phyloP scores from a whole-genome alignment of 352 stramenopile genomes.

The Phytophthora syringae region DNA sequence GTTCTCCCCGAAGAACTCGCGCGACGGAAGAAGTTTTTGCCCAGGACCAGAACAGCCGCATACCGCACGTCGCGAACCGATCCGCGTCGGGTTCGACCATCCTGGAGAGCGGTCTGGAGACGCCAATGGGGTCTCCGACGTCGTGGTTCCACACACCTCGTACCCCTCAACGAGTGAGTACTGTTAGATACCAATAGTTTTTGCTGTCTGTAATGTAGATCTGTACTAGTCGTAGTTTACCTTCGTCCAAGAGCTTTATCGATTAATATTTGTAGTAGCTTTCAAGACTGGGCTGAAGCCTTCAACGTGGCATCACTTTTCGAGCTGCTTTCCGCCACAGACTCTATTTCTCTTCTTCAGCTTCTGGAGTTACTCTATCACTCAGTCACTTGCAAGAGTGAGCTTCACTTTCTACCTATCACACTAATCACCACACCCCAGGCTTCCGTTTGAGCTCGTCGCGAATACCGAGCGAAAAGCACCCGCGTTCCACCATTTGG shows the following conservation, averaged over 20 bases:
- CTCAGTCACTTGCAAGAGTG: slow-evolving; percentile 13
- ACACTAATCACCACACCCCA: slow-evolving; percentile 11
- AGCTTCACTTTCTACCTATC: slow-evolving; percentile 22
- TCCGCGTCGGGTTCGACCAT: slow-evolving; percentile 32
- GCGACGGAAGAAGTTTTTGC: slow-evolving; percentile 43
- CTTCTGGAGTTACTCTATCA: slow-evolving; percentile 4
- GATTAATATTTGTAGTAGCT: too few relatives aligned
- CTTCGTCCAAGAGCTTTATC: neutral
- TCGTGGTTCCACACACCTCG: slow-evolving; percentile 37
- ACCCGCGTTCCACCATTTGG: slow-evolving; percentile 72
- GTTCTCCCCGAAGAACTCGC: slow-evolving; percentile 37
- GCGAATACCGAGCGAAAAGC: slow-evolving; percentile 74
- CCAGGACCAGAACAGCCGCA: slow-evolving; percentile 34
- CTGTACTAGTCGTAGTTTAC: too few relatives aligned
- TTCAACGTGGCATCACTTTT: too few relatives aligned
- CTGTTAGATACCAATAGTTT: slow-evolving; percentile 10
- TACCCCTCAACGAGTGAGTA: slow-evolving; percentile 19
- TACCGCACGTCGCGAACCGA: slow-evolving; percentile 29
- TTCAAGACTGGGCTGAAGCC: too few relatives aligned
- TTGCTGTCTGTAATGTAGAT: slow-evolving; percentile 18
- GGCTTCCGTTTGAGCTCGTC: slow-evolving; percentile 76
- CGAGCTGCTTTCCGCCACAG: slow-evolving; percentile 2
- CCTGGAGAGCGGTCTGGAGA: slow-evolving; percentile 30
- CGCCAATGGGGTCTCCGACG: slow-evolving; percentile 25
- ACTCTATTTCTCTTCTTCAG: slow-evolving; percentile 17